A percentile compares a stretch with the other conserved stretches of the same genome.
Conservation (phyloP, 305 asterid species). For the Fraxinus sp. region DNA sequence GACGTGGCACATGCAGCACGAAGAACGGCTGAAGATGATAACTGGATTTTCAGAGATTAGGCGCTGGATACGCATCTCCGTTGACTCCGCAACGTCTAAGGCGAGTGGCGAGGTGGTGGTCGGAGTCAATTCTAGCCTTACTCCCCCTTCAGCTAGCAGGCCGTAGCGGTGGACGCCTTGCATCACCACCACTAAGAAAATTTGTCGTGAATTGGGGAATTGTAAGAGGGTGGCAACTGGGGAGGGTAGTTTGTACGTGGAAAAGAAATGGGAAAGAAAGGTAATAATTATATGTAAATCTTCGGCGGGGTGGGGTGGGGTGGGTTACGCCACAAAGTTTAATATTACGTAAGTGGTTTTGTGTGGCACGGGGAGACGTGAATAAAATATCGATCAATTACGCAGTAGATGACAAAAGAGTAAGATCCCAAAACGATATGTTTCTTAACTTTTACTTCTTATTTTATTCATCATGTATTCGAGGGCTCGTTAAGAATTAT, state of each 20-base stretch:
- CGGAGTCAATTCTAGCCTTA: conserved; percentile 68
- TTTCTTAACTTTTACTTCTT: conserved; percentile 16
- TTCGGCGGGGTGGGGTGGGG: neutral
- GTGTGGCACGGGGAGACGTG: neutral
- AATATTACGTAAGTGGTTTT: conserved; percentile 33
- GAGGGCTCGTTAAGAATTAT: neutral
- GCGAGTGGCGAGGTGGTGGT: conserved; percentile 64
- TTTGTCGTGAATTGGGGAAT: neutral
- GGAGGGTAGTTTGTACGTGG: neutral
- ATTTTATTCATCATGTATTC: neutral
- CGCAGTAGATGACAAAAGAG: conserved; percentile 25
- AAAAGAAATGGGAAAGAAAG: neutral
- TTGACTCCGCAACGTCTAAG: conserved; percentile 65
- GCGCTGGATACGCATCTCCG: conserved; percentile 80
- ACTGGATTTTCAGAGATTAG: conserved; percentile 75
- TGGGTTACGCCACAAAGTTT: conserved; percentile 32
- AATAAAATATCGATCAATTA: conserved; percentile 6
- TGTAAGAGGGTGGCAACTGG: neutral
- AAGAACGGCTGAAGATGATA: conserved; percentile 68
- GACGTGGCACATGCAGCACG: conserved; percentile 97
- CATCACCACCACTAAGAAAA: conserved; percentile 34
- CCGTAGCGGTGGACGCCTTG: conserved; percentile 51
- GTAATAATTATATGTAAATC: neutral
- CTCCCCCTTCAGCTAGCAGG: conserved; percentile 47
- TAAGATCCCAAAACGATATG: conserved; percentile 17